Evolutionary conservation across 1,284 basidiomycete genomes (phyloP), one percentile per base, ranked within the genome.

Genomic region (Meripilus lineatus): DNA sequence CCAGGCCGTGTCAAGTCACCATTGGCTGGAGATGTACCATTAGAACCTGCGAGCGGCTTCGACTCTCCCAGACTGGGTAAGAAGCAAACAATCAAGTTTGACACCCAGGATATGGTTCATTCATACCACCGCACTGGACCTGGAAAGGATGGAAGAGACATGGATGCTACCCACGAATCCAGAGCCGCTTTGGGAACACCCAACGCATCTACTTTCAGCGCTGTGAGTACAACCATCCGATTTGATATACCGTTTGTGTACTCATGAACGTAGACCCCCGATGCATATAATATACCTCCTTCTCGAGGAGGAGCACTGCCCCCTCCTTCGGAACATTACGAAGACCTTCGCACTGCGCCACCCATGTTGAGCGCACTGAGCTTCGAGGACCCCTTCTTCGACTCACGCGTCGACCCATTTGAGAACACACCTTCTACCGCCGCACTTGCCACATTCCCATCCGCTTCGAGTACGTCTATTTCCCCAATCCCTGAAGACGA

Each of bases 51-150:
- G 20, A 56, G 53, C 3, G 43, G 38, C 24, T 42, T 52, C 18
- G 50, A 45, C 48, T 54, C 49, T 51, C 58, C 51, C 55, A n/a
- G n/a, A n/a, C n/a, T n/a, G n/a, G n/a, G n/a, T n/a, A 74, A 69
- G 37, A 24, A 35, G 41, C 77, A 78, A 45, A 79, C 81, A 21
- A 81, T 90, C 72, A 88, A 88, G 61, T 90, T 90, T 55, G 82
- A 75, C 33, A 69, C 69, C 32, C 67, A 82, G 54, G 86, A 89
- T 47, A 57, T 88, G 5, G 77, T 88, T 30, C 85, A 89, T 59
- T 76, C 77, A 42, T 90, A 90, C 59, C 75, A 74, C 18, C 69
- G 66, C 13, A 64, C 66, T n/a, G 69, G 70, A 7, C 51, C 55
- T 18, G 65, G 68, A 33, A n/a, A n/a, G n/a, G 71, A 67, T 40